A percentile compares a stretch with the other conserved stretches of the same genome.
These are phyloP conservation scores for Aureobasidium leucospermi DNA, from an alignment of 2,329 filamentous ascomycete species.

Conservation along the genomic window DNA sequence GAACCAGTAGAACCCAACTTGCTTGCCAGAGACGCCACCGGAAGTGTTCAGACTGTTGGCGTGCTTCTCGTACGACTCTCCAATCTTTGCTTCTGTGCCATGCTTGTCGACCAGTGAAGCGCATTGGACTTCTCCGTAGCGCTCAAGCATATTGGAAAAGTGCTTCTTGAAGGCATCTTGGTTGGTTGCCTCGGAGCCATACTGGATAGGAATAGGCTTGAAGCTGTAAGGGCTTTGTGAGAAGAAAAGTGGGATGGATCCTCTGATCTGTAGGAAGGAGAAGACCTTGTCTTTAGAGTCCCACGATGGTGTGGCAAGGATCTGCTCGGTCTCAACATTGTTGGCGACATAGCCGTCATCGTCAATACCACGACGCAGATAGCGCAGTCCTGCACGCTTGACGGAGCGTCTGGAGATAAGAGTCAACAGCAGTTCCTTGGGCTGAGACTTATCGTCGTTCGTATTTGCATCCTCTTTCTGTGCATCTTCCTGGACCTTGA, in stretches of 20 bases:
- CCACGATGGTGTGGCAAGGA: slow-evolving; percentile 68
- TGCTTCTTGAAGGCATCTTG: slow-evolving; percentile 71
- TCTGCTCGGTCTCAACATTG: slow-evolving; percentile 89
- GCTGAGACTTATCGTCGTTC: slow-evolving; percentile 18
- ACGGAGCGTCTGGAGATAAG: slow-evolving; percentile 83
- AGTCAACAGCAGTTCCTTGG: slow-evolving; percentile 63
- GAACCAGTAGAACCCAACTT: slow-evolving; percentile 83
- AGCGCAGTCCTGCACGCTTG: slow-evolving; percentile 79
- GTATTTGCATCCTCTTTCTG: slow-evolving; percentile 15
- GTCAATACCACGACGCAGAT: slow-evolving; percentile 82
- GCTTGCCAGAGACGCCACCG: slow-evolving; percentile 42
- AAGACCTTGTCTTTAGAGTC: slow-evolving; percentile 55
- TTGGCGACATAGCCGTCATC: slow-evolving; percentile 86
- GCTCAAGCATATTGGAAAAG: slow-evolving; percentile 59
- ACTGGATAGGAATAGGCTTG: slow-evolving; percentile 75
- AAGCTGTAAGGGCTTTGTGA: slow-evolving; percentile 90
- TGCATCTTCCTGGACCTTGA: slow-evolving; percentile 17
- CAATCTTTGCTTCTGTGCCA: slow-evolving; percentile 72
- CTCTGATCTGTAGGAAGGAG: slow-evolving; percentile 81
- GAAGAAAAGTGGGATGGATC: slow-evolving; percentile 91
- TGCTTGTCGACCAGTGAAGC: slow-evolving; percentile 86
- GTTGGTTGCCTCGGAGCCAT: slow-evolving; percentile 75
- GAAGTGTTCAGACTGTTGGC: slow-evolving; percentile 60
- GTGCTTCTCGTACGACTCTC: slow-evolving; percentile 66
- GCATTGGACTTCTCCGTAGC: slow-evolving; percentile 71